Evolutionary conservation across 2,329 filamentous ascomycete genomes (phyloP), one percentile per base, ranked within the genome.

Genomic region (Hortaea werneckii): DNA sequence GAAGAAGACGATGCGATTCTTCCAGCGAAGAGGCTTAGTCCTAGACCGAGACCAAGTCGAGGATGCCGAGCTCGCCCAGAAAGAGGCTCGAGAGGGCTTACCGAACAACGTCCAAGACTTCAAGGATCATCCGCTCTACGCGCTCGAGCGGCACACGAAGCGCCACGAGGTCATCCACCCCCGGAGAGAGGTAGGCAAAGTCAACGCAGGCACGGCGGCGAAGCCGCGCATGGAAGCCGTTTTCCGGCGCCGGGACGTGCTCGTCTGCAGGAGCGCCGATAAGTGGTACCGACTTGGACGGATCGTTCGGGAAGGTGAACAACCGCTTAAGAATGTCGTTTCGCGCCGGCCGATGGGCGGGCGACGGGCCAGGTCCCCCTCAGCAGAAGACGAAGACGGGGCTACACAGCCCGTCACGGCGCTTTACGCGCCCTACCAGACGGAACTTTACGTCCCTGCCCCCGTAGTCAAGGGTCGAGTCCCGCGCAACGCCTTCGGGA

Each of bases 261-360:
- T 86, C 43, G 59, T 80, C 5, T 87, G 87, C 1, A 78, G 82
- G 50, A 94, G 81, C 50, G 81, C 80, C 3, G 87, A 94, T 54
- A 87, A 85, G 52, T 98, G 92, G 94, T 95, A 92, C 64, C 80
- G 89, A 2, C 67, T 90, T 49, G 92, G 92, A 0, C 76, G 87
- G 27, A 82, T 88, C 52, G 79, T 98, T 6, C 86, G 80, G 54
- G 67, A 78, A 0, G 80, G 83, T 9, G 86, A 95, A 62, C 83
- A 92, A 46, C 87, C 92, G 0, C 74, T 85, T 10, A 96, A 95
- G 61, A 82, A 83, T 60, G 64, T 71, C 39, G 64, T 63, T 56
- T 29, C 67, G 11, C 50, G 56, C n/a, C n/a, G n/a, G n/a, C n/a
- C n/a, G n/a, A 32, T 41, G n/a, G 50, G 50, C 42, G 45, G 51